These are phyloP conservation scores for Raphanus hybrid DNA, from an alignment of 441 rosid genomes.

Conservation along the genomic window DNA sequence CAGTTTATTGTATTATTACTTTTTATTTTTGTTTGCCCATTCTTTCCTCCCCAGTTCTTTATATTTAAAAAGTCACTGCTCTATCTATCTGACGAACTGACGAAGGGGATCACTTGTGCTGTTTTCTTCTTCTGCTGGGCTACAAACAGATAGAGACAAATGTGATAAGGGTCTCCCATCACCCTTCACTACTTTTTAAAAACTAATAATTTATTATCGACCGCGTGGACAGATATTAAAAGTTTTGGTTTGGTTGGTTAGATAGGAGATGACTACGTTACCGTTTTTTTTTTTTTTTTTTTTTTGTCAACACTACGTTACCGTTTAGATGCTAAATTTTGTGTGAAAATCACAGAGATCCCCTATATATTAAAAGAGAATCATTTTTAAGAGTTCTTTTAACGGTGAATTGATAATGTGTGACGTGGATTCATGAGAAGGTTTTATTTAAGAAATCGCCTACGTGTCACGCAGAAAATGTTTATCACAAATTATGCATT, in stretches of 20 bases:
- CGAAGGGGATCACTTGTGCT: background rate
- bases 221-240: background rate
- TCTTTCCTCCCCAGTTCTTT: background rate
- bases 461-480: no score
- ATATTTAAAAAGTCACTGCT: background rate
- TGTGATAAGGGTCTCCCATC: background rate
- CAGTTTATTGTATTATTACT: background rate
- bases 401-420: no score
- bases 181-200: slow-evolving; percentile 1
- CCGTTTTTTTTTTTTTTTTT: no score
- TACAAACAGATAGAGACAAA: background rate
- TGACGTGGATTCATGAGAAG: no score
- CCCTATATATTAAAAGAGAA: no score
- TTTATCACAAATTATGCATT: no score
- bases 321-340: background rate
- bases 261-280: background rate
- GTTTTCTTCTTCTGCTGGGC: background rate
- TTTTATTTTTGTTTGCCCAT: background rate
- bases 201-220: background rate
- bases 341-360: background rate
- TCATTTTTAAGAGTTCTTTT: no score
- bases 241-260: background rate
- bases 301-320: no score
- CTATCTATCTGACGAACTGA: background rate
- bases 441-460: no score